Evolutionary conservation across 495 filamentous ascomycete species (phyloP).

Genomic region (Aspergillus diversus): DNA sequence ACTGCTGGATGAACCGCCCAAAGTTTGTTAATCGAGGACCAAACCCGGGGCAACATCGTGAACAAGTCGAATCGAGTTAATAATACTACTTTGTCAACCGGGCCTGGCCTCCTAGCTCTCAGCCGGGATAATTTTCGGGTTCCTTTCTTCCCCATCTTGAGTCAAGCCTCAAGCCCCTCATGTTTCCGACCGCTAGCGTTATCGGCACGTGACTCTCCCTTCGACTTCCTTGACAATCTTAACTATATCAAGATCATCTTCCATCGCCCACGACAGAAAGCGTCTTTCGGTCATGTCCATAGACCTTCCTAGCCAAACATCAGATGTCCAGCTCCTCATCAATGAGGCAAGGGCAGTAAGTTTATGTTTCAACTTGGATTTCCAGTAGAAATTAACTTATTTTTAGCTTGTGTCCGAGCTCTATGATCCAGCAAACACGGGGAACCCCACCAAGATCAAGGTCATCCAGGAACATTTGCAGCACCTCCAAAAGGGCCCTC

Average conservation of each 20-base stretch:
- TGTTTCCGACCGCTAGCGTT: constrained; percentile 18
- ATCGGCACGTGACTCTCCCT: constrained; percentile 33
- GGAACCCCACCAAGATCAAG: constrained; percentile 56
- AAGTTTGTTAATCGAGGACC: neutral
- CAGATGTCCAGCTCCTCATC: constrained; percentile 32
- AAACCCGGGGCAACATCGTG: too few relatives aligned
- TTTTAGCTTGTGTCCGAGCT: constrained; percentile 53
- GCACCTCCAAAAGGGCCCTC: constrained; percentile 69
- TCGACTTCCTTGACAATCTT: constrained; percentile 8
- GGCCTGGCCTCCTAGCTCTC: neutral
- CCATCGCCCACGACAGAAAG: constrained; percentile 15
- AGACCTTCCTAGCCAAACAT: constrained; percentile 26
- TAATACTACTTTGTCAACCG: neutral
- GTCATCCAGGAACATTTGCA: constrained; percentile 78
- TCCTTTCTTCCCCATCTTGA: neutral
- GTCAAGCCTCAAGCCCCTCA: neutral
- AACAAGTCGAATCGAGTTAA: neutral
- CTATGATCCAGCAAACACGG: constrained; percentile 67
- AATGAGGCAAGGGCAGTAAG: constrained; percentile 34
- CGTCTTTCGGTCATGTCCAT: constrained; percentile 30
- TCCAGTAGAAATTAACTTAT: constrained; percentile 2
- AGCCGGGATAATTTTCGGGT: neutral
- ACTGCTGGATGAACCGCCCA: neutral
- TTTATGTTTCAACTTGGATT: neutral
- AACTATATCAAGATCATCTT: constrained; percentile 22